phyloP scores from a whole-genome alignment of 1,284 basidiomycete genomes.

The Pseudozyma tsukubaensis region DNA sequence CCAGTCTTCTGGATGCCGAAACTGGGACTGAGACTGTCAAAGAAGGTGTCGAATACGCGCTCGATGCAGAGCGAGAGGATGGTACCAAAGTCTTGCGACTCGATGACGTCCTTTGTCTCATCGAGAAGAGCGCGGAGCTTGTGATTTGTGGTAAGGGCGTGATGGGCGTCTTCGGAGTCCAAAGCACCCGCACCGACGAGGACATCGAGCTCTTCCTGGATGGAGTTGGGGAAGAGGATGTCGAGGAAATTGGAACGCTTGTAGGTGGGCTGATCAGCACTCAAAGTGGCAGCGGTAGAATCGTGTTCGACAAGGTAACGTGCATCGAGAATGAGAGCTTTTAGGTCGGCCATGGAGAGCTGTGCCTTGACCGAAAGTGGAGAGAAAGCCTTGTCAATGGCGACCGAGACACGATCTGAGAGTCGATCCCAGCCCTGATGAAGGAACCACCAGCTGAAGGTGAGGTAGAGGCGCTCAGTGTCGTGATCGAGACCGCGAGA shows the following conservation, averaged over 20 bases:
- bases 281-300: background rate
- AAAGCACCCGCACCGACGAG: slow-evolving; percentile 64
- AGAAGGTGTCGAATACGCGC: slow-evolving; percentile 74
- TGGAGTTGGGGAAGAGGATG: slow-evolving; percentile 59
- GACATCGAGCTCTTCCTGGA: slow-evolving; percentile 53
- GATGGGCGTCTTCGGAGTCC: slow-evolving; percentile 16
- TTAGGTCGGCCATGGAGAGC: slow-evolving; percentile 77
- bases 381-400: slow-evolving; percentile 80
- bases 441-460: slow-evolving; percentile 89
- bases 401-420: slow-evolving; percentile 77
- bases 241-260: slow-evolving; percentile 48
- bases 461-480: slow-evolving; percentile 81
- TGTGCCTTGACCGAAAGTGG: slow-evolving; percentile 81
- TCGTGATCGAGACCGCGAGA: slow-evolving; percentile 69
- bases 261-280: slow-evolving; percentile 12
- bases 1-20: slow-evolving; percentile 53
- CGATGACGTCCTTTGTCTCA: slow-evolving; percentile 77
- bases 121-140: slow-evolving; percentile 76
- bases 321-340: slow-evolving; percentile 58
- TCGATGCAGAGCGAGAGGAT: slow-evolving; percentile 79
- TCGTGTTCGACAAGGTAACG: slow-evolving; percentile 42
- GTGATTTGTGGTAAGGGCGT: slow-evolving; percentile 69
- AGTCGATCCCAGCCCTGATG: slow-evolving; percentile 89
- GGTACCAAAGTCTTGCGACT: slow-evolving; percentile 77
- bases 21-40: slow-evolving; percentile 72